Conservation (phyloP, 805 yeast genomes). For the Myxozyma neglecta region DNA sequence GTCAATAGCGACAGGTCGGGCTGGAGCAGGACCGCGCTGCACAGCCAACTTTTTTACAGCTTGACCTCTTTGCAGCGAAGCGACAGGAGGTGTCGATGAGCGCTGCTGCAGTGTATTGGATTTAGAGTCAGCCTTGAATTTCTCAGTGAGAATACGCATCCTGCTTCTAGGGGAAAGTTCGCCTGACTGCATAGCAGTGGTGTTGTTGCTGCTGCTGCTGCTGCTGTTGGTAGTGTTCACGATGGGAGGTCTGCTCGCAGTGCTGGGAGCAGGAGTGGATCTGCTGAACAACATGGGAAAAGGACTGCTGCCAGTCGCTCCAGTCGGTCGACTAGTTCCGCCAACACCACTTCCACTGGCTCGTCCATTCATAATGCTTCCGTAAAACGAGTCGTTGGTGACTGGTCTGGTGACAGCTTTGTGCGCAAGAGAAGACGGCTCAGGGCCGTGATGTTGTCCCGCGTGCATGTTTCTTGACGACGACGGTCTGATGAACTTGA, state of each 20-base stretch:
- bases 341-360: neutral
- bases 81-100: neutral
- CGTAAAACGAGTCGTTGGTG: conserved; percentile 15
- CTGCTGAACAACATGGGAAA: conserved; percentile 24
- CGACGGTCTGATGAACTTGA: conserved; percentile 6
- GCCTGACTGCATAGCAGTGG: neutral
- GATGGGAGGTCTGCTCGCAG: neutral
- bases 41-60: conserved; percentile 22
- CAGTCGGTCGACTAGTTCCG: neutral
- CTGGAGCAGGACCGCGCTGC: conserved; percentile 31
- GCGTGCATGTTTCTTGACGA: conserved; percentile 2
- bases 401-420: neutral
- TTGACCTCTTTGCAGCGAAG: conserved; percentile 11
- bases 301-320: conserved; percentile 3
- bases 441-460: neutral
- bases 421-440: neutral
- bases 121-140: conserved; percentile 7
- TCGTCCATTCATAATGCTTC: conserved; percentile 8
- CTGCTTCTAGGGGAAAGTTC: conserved; percentile 11
- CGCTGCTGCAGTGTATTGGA: neutral
- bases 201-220: neutral
- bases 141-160: conserved; percentile 18
- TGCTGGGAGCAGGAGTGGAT: neutral
- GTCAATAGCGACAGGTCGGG: conserved; percentile 25
- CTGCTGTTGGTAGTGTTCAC: neutral